Base-by-base conservation (phyloP, 148 eudicot genomes). In the Fallopia convolvulus region DNA sequence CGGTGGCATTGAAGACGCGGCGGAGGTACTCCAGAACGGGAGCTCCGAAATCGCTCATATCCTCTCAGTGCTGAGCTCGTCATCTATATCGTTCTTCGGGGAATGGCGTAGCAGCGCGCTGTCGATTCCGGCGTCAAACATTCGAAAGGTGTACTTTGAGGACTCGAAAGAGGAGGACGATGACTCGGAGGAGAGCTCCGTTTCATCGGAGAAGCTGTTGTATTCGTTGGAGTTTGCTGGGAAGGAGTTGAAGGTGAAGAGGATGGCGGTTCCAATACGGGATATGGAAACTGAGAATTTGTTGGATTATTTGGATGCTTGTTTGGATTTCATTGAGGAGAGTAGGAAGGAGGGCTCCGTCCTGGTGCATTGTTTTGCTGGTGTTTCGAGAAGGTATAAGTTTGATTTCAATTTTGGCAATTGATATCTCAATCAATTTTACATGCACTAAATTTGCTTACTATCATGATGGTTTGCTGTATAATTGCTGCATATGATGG, bases 271-370 rank as follows among this genome's bases (percentile, higher is more conserved):
- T 14, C 90, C 97, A 6, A 47, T 94, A 73, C 86, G 87, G 75
- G 99, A 94, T 85, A 92, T 87, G 84, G 99, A 91, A 81, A 79
- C 83, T 76, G 96, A 92, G 83, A 83, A 94, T 87, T 81, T 94
- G 90, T 81, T 94, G 87, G 99, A 94, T 84, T 90, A 91, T 81
- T 86, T 94, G 89, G 97, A 94, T 55, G 90, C 80, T 63, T 92
- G 92, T 70, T 85, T 92, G 86, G 90, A 93, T 87, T 93, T 91
- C 55, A 86, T 93, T 77, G 92, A 90, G 23, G 82, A 93, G 56
- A 84, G 87, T 40, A 85, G 94, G 78, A 91, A 91, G 75, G 75
- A 86, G 7, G 72, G 72, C 39, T 84, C 90, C 20, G 86, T 93
- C 81, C 81, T 92, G 83, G 97, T 92, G 65, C 97, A 92, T 83